phyloP scores from a whole-genome alignment of 2,329 filamentous ascomycete species.

The Cladosporium sp. region DNA sequence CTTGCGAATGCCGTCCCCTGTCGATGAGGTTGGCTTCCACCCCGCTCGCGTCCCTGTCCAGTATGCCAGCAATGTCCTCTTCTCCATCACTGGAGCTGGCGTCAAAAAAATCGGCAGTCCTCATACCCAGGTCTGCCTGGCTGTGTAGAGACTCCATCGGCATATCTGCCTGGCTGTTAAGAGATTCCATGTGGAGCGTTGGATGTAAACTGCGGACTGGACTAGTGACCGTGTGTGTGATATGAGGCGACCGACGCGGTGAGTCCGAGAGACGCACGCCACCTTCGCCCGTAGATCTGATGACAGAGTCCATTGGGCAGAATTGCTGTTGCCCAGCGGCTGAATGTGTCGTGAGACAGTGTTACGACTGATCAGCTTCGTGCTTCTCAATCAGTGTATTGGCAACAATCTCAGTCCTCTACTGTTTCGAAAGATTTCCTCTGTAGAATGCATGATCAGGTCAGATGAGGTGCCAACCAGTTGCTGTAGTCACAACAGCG shows the following conservation, averaged over 20 bases:
- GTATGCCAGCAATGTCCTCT: conserved; percentile 10
- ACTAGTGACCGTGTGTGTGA: conserved; percentile 35
- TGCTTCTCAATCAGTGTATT: not conserved
- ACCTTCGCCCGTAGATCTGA: not conserved
- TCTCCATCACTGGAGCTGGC: conserved; percentile 25
- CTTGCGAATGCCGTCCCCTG: conserved; percentile 23
- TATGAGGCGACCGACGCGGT: conserved; percentile 35
- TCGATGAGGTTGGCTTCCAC: conserved; percentile 19
- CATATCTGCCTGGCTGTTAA: conserved; percentile 8
- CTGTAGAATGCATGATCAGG: not conserved
- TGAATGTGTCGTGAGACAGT: not conserved
- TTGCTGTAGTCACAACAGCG: conserved; percentile 16
- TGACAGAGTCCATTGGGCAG: conserved; percentile 9
- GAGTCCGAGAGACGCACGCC: conserved; percentile 34
- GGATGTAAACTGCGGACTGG: conserved; percentile 39
- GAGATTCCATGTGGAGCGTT: conserved; percentile 27
- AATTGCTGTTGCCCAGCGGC: conserved; percentile 7
- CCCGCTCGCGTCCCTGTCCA: conserved; percentile 18
- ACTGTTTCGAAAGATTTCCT: not conserved
- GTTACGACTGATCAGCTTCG: not conserved
- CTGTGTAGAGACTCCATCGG: conserved; percentile 33
- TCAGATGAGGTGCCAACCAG: not conserved
- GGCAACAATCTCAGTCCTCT: not conserved
- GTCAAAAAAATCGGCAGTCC: conserved; percentile 41
- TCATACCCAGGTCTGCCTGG: conserved; percentile 32